Base-by-base conservation (phyloP, 108 stramenopile genomes). In the Skeletonema costatum region DNA sequence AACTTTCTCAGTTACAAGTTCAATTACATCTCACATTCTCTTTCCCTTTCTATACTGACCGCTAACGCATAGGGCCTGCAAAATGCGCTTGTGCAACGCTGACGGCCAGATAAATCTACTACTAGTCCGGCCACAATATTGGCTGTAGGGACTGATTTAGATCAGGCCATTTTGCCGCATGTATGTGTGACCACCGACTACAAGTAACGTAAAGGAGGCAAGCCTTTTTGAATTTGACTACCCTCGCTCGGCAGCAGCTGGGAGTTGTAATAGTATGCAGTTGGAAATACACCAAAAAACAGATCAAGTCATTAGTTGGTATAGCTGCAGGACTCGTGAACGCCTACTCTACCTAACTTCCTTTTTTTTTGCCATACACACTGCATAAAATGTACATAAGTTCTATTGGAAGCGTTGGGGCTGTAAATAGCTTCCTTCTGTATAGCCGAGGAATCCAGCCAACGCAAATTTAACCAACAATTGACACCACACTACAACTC, bases 121-220 rank as follows among this genome's bases (percentile, higher is more conserved):
- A 69, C 71, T 36, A 77, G 70, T 11, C 68, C 71, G 14, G 85
- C 85, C 6, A 79, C 78, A 2, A 72, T 94, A 3, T 71, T 90
- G 58, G 58, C 67, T 96, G 29, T 93, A 93, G 77, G n/a, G n/a
- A 87, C 87, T 31, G 95, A 99, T 69, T 88, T 99, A 90, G 71
- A 69, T 21, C 97, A 25, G 98, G 98, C 5, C 98, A 99, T 77
- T 98, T 98, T 68, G 85, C 87, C 42, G 97, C 97, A 12, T 80
- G 83, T 14, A 97, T n/a, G n/a, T n/a, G n/a, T n/a, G n/a, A n/a
- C n/a, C n/a, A 99, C 76, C 88, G 98, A 6, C n/a, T 99, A 99
- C 93, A 96, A 97, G 64, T 92, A 97, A 97, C 73, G 71, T 96
- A 42, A 72, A 85, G 25, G 97, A 97, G 70, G 70, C 81, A 83